phyloP scores from a whole-genome alignment of 2,329 filamentous ascomycete species.

The Penicillium thymicola region DNA sequence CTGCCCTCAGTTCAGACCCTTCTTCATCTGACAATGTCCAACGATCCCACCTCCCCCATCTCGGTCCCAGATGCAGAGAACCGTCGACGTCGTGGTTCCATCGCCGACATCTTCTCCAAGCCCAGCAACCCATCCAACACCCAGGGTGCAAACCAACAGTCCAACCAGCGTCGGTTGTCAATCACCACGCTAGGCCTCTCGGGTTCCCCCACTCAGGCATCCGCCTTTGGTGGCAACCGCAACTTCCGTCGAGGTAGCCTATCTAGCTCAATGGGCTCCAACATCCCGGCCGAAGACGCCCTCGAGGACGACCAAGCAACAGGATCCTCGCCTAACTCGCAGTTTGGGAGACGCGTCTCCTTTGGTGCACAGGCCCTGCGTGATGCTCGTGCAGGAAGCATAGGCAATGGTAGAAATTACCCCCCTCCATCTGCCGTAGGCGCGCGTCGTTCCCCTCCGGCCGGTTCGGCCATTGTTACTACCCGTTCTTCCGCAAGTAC shows the following conservation, averaged over 20 bases:
- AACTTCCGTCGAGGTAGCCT: conserved; percentile 62
- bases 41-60: conserved; percentile 41
- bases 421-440: conserved; percentile 26
- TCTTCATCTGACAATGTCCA: conserved; percentile 39
- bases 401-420: conserved; percentile 58
- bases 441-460: conserved; percentile 27
- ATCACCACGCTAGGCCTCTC: conserved; percentile 72
- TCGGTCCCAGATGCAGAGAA: conserved; percentile 34
- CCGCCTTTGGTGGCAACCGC: conserved; percentile 50
- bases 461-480: conserved; percentile 20
- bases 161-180: conserved; percentile 61
- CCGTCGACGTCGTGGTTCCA: conserved; percentile 47
- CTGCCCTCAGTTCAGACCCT: conserved; percentile 2
- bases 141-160: conserved; percentile 49
- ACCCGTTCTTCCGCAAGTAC: conserved; percentile 36
- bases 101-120: conserved; percentile 44
- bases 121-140: conserved; percentile 27
- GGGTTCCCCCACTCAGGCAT: conserved; percentile 61
- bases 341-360: conserved; percentile 75
- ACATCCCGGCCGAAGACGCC: conserved; percentile 39
- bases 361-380: conserved; percentile 79
- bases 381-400: conserved; percentile 65
- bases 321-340: conserved; percentile 66
- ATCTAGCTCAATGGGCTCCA: conserved; percentile 57
- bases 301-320: conserved; percentile 67